Base-by-base conservation (phyloP, 805 yeast species). In the Saccharomycopsis sp. region DNA sequence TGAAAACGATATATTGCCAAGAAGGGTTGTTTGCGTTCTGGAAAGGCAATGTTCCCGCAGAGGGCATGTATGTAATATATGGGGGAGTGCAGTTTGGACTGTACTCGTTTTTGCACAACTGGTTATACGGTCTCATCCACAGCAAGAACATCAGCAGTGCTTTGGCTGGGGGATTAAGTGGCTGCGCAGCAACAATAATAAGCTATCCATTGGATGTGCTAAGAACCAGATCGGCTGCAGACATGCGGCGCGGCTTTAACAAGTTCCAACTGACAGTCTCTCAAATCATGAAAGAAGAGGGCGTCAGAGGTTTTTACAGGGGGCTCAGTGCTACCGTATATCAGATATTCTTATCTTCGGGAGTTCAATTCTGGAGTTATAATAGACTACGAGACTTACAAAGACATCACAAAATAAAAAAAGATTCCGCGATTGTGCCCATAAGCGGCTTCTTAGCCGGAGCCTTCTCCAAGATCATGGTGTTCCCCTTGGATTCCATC, bases 31-130 rank as follows among this genome's bases (percentile, higher is more conserved):
- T 70, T 2, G 92, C 90, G 0, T 75, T 92, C n/a, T 94, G 98
- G 98, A 91, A 91, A 68, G 99, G 99, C 0, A 94, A 94, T 67
- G 78, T 89, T 0, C 96, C 99, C 0, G 99, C 98, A 0, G 90
- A 90, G 62, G 69, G 83, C 44, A 80, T 94, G 83, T 94, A 94
- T 66, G 73, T 92, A 14, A 63, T 87, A 9, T 94, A 92, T 65
- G 97, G 98, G 12, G 89, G 89, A 0, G 73, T 81, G 0, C 98
- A 94, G 69, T 94, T 94, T 71, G 75, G 92, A 0, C 72, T 88
- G 1, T 89, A 85, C 65, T 76, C 90, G 1, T 67, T 76, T 0
- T 70, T 81, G 34, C 88, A 85, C 67, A 69, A 66, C 3, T 53
- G 69, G 20, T 65, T 85, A n/a, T 9, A 5, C 64, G 72, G 1